Evolutionary conservation across 345 rosid species (phyloP), one percentile per base, ranked within the genome.

Genomic region (Citrus sp.): DNA sequence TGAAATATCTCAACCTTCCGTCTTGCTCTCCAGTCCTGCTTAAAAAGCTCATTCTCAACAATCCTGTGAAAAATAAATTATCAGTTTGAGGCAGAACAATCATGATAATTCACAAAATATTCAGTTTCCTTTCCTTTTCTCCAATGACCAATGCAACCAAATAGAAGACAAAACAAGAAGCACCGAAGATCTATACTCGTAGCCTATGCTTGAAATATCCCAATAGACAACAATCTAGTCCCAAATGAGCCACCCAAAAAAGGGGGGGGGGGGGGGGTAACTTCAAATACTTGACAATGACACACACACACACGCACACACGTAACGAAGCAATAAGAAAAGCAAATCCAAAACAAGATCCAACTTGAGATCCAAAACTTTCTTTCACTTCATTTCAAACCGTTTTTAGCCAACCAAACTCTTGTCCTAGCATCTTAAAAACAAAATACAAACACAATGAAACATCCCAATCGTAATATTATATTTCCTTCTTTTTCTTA

Each of bases 11-110:
- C 91, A n/a, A 79, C 80, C 87, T 88, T 92, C 81, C 61, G 89
- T 78, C 97, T 88, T 27, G 98, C 80, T 82, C 98, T 90, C 98
- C 98, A 93, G 71, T 95, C 97, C 67, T 95, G 98, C 83, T 90
- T 92, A 82, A 95, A 91, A 56, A 93, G 87, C 76, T 85, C 97
- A 79, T 95, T 95, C 86, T 95, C 98, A 10, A 88, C 61, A 60
- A 95, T 89, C 92, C 98, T 95, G 88, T 64, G 69, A 75, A 80
- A 77, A 32, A 14, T 40, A 2, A 77, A 0, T 35, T 35, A 42
- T 14, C 54, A 0, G 38, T 7, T 32, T 37, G 27, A 70, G 58
- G 42, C 21, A 58, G 35, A 78, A 22, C 37, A 61, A 34, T 3
- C 21, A 46, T 34, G n/a, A 38, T 9, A 40, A 21, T 22, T 38